Percentiles rank a stretch among this genome's conserved stretches.
These are phyloP conservation scores for Phytophthora crassamura DNA, from an alignment of 352 stramenopile genomes.

Conservation along the genomic window DNA sequence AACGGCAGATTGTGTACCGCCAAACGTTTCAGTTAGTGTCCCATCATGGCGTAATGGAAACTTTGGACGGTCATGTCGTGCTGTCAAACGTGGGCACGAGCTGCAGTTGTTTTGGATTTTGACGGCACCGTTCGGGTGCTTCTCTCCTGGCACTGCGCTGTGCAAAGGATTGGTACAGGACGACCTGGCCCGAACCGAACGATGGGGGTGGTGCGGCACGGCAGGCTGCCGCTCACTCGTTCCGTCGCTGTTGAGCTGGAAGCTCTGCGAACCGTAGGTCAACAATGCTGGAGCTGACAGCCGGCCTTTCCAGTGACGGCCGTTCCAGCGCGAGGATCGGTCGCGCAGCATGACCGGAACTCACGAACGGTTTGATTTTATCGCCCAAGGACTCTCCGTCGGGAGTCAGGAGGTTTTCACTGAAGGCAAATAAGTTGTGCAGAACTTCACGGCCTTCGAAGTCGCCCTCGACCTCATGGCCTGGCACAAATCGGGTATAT, in stretches of 20 bases:
- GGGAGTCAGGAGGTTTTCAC: too few species aligned
- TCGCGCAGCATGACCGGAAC: constrained; percentile 52
- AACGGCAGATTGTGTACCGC: too few species aligned
- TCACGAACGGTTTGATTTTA: constrained; percentile 55
- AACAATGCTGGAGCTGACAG: too few species aligned
- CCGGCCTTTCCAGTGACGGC: too few species aligned
- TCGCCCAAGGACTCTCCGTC: too few species aligned
- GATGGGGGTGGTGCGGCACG: constrained; percentile 7
- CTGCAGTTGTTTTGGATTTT: constrained; percentile 74
- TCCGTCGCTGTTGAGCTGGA: too few species aligned
- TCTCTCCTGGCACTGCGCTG: constrained; percentile 65
- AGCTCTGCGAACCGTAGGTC: too few species aligned
- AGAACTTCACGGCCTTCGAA: constrained; percentile 82
- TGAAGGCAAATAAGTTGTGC: constrained; percentile 76
- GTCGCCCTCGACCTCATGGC: constrained; percentile 72
- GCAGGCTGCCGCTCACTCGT: too few species aligned
- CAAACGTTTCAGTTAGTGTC: too few species aligned
- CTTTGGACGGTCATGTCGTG: constrained; percentile 70
- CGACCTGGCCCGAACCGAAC: constrained; percentile 51
- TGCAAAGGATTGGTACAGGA: constrained; percentile 50
- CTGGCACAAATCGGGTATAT: too few species aligned
- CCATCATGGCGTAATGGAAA: constrained; percentile 79
- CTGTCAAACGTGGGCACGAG: constrained; percentile 13
- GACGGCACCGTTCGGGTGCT: constrained; percentile 53
- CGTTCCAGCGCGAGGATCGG: constrained; percentile 62